Conservation (phyloP, 2,329 filamentous ascomycete genomes). For the Microdochium paspali region DNA sequence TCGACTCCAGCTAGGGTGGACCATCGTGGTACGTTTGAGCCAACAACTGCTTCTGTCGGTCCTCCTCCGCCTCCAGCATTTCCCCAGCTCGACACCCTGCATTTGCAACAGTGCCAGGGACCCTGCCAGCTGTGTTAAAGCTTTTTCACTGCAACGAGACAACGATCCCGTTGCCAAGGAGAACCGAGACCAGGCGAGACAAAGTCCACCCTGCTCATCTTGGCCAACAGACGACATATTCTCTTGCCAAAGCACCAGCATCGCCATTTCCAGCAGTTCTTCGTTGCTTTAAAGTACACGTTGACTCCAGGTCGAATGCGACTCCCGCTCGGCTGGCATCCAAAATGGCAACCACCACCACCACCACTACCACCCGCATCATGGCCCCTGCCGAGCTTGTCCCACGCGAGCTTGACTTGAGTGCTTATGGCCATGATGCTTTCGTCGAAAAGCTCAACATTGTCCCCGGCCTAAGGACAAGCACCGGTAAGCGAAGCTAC, state of each 20-base stretch:
- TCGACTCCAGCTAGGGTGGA: too few relatives aligned
- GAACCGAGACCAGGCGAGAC: too few relatives aligned
- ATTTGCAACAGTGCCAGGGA: too few relatives aligned
- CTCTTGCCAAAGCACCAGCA: background rate
- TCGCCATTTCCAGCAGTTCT: background rate
- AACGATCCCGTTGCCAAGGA: too few relatives aligned
- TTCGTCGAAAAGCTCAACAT: conserved; percentile 44
- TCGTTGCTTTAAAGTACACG: background rate
- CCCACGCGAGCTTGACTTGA: conserved; percentile 20
- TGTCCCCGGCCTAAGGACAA: conserved; percentile 49
- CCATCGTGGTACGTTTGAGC: too few relatives aligned
- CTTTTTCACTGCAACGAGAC: too few relatives aligned
- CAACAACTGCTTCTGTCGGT: too few relatives aligned
- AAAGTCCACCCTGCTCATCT: too few relatives aligned
- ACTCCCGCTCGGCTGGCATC: background rate
- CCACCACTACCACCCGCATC: conserved; percentile 4
- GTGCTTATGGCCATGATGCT: conserved; percentile 24
- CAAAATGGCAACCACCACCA: background rate
- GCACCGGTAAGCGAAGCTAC: conserved; percentile 41
- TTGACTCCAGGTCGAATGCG: background rate
- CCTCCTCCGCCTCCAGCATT: too few relatives aligned
- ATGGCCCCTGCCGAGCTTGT: conserved; percentile 21
- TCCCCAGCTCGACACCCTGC: too few relatives aligned
- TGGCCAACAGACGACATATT: too few relatives aligned
- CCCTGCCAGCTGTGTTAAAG: too few relatives aligned